phyloP scores from a whole-genome alignment of 2,329 filamentous ascomycete genomes.

The Neonectria magnoliae region DNA sequence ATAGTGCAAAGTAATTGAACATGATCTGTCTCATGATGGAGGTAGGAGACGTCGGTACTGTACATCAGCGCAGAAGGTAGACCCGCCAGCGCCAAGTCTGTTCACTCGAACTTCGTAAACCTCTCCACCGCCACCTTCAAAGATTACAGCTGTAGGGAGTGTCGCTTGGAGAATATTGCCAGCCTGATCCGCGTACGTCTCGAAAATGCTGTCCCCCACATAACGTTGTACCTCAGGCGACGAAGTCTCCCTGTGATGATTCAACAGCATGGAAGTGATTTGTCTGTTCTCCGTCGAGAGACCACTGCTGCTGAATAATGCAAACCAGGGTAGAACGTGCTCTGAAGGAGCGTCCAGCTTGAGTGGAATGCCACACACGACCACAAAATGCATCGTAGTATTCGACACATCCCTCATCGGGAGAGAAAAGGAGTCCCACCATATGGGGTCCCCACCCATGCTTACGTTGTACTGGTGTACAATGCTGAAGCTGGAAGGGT shows the following conservation, averaged over 20 bases:
- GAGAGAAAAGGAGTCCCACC: slow-evolving; percentile 12
- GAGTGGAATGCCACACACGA: slow-evolving; percentile 10
- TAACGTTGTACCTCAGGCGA: slow-evolving; percentile 1
- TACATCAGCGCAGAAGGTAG: slow-evolving; percentile 5
- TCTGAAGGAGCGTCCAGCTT: slow-evolving; percentile 3
- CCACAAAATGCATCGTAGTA: background rate
- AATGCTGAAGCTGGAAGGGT: background rate
- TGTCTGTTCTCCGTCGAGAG: background rate
- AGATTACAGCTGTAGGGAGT: background rate
- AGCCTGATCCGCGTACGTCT: background rate
- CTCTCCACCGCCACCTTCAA: background rate
- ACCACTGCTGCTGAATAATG: background rate
- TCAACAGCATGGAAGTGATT: background rate
- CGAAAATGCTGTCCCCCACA: slow-evolving; percentile 4
- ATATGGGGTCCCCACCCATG: slow-evolving; percentile 4
- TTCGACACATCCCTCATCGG: background rate
- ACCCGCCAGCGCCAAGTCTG: slow-evolving; percentile 2
- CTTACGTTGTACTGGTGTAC: slow-evolving; percentile 4
- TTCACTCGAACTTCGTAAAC: slow-evolving; percentile 2
- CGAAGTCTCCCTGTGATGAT: background rate
- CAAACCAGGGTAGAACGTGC: slow-evolving; percentile 7
- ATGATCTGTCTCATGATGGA: too few species aligned
- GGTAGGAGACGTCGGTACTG: background rate
- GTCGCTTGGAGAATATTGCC: slow-evolving; percentile 1
- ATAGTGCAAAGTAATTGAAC: too few species aligned